Base-by-base conservation (phyloP, 176 grass and related monocot species). In the Oryza brachyantha region DNA sequence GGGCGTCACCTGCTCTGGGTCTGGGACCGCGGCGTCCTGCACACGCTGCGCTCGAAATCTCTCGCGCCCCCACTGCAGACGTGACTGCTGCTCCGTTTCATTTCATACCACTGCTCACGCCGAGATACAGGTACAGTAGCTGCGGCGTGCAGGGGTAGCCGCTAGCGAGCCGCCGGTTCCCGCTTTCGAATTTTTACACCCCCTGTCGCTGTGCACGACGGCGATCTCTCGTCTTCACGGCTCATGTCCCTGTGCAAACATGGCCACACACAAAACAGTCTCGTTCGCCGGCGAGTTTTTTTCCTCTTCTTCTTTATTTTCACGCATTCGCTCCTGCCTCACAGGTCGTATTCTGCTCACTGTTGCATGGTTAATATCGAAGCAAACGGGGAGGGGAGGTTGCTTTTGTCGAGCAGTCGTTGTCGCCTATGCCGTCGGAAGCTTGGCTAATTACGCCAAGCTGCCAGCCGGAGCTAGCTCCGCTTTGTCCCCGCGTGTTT, bases 381-480 rank as follows among this genome's bases (percentile, higher is more conserved):
- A 37, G 84, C 16, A 11, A 57, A 52, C 2, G 29, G 3, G 11
- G 4, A 16, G 77, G 9, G n/a, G n/a, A n/a, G n/a, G 1, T 17
- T 69, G 40, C 34, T 50, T 67, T 62, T 14, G 5, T 36, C 57
- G 66, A 71, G 58, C 58, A 2, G 59, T 77, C 58, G 10, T 41
- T 65, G 14, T 70, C 72, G 13, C 72, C 73, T 21, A n/a, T 72
- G 73, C 8, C 67, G 16, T 86, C 38, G 38, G 70, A 57, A 75
- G 25, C 70, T 39, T 68, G 70, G 31, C 48, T 65, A 3, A 54
- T 52, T 29, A 35, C 36, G 37, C n/a, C 16, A n/a, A 19, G 46
- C 16, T 50, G 46, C 21, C 7, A 55, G 50, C 50, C 17, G 1
- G 29, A 59, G 1, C 6, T 13, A 43, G 82, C 66, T 25, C 12